Percentiles rank a stretch among this genome's conserved stretches.
phyloP scores from a whole-genome alignment of 768 basidiomycete genomes.

The Suillus decipiens region DNA sequence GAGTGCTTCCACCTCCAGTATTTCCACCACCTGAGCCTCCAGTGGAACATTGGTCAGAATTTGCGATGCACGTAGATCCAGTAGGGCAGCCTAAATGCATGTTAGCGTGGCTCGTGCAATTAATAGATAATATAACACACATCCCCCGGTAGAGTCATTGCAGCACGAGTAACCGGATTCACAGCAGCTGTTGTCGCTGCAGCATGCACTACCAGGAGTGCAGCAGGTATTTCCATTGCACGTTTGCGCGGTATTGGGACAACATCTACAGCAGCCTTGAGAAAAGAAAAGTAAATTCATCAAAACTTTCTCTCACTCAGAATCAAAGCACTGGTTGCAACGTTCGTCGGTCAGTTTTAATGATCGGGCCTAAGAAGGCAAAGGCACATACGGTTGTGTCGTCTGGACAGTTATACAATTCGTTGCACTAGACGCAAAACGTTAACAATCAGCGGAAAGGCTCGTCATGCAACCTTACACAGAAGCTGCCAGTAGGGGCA shows the following conservation, averaged over 20 bases:
- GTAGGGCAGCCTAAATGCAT: slow-evolving; percentile 20
- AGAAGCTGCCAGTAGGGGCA: slow-evolving; percentile 20
- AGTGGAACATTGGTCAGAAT: not conserved
- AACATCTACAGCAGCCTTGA: slow-evolving; percentile 17
- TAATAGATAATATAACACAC: slow-evolving; percentile 15
- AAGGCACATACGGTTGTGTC: slow-evolving; percentile 15
- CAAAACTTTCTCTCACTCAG: not conserved
- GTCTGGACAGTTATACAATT: slow-evolving; percentile 15
- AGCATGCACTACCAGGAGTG: not conserved
- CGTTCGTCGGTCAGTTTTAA: slow-evolving; percentile 6
- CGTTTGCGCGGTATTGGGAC: slow-evolving; percentile 16
- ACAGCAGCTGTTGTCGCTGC: slow-evolving; percentile 12
- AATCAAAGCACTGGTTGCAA: slow-evolving; percentile 15
- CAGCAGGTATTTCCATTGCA: slow-evolving; percentile 21
- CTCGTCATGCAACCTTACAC: slow-evolving; percentile 15
- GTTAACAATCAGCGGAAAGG: not conserved
- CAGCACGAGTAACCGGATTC: slow-evolving; percentile 19
- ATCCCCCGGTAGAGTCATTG: slow-evolving; percentile 23
- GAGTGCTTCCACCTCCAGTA: not conserved
- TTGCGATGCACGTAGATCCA: not conserved
- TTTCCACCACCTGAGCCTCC: not conserved
- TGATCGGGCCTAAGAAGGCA: not conserved
- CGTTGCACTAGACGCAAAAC: slow-evolving; percentile 18
- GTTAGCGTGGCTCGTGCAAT: not conserved
- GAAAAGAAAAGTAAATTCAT: not conserved